Conservation (phyloP, 192 early-diverging fungal genomes). For the Pilobolus umbonatus region DNA sequence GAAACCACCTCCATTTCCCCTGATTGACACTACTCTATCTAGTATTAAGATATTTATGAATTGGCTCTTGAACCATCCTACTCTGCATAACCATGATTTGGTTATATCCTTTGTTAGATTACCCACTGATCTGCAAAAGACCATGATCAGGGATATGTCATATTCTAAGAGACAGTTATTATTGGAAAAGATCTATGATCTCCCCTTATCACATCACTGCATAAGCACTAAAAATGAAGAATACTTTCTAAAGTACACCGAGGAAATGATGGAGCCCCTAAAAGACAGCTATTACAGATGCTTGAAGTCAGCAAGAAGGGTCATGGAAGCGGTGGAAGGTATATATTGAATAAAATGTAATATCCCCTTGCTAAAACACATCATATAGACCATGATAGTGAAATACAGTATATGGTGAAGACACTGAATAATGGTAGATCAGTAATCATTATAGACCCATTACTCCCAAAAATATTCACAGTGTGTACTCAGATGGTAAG, state of each 20-base stretch:
- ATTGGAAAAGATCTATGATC: slow-evolving; percentile 38
- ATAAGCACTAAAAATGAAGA: slow-evolving; percentile 35
- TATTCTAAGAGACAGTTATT: slow-evolving; percentile 34
- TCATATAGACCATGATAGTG: slow-evolving; percentile 21
- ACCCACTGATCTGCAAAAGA: slow-evolving; percentile 28
- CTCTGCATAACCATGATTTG: slow-evolving; percentile 37
- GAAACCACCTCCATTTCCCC: slow-evolving; percentile 33
- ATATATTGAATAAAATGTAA: background rate
- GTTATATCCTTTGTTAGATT: slow-evolving; percentile 43
- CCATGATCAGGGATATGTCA: slow-evolving; percentile 33
- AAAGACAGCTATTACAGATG: slow-evolving; percentile 23
- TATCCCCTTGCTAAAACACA: background rate
- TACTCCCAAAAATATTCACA: too few relatives aligned
- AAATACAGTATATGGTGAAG: too few relatives aligned
- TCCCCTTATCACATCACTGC: slow-evolving; percentile 19
- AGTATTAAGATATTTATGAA: slow-evolving; percentile 38
- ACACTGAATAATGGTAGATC: too few relatives aligned
- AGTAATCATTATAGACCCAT: too few relatives aligned
- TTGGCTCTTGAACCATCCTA: slow-evolving; percentile 38
- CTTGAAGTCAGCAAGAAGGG: slow-evolving; percentile 15
- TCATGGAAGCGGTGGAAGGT: slow-evolving; percentile 33
- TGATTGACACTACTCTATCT: slow-evolving; percentile 26
- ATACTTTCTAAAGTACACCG: slow-evolving; percentile 36
- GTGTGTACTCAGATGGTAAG: too few relatives aligned
- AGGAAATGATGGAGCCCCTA: slow-evolving; percentile 31